Base-by-base conservation (phyloP, 805 yeast genomes). In the Wickerhamomyces queroliae region DNA sequence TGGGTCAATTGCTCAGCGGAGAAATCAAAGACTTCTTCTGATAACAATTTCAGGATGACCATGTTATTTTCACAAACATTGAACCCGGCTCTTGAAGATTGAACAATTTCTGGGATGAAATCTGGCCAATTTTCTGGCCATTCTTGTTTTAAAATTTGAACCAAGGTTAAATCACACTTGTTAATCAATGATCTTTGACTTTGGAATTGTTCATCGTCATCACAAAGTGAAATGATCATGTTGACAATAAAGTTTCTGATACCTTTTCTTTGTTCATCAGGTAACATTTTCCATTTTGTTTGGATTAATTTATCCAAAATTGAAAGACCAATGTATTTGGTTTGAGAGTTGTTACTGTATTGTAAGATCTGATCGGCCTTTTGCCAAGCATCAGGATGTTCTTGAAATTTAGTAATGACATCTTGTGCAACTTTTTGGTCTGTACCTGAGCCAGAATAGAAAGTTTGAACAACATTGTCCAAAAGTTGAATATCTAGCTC, bases 111-210 rank as follows among this genome's bases (percentile, higher is more conserved):
- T 15, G 96, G 96, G 37, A 93, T 84, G 55, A 93, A 93, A 53
- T 83, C 85, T 16, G 98, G 98, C 99, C 99, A 93, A 61, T 90
- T 85, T 52, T 82, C 87, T 25, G 99, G 99, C 99, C 99, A 93
- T 61, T 93, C 99, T 65, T 93, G 98, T 57, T 93, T 93, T 56
- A 93, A 76, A 38, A 93, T 82, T 56, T 90, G 95, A 27, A 93
- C 99, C 54, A 93, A 70, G 13, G 98, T 91, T 56, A 93, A 72
- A 64, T 93, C 96, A 53, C 90, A 89, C 62, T 93, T 93, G 67
- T 84, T 87, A 57, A 93, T 87, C 56, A 93, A 72, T 17, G 96
- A 80, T 55, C 81, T 82, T 57, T 88, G 88, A 31, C 74, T 63
- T 36, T 71, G 73, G 56, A 90, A 88, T 24, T 76, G 70, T 9